These are phyloP conservation scores for Euphrasia arctica DNA, from an alignment of 305 asterid species.

Conservation along the genomic window DNA sequence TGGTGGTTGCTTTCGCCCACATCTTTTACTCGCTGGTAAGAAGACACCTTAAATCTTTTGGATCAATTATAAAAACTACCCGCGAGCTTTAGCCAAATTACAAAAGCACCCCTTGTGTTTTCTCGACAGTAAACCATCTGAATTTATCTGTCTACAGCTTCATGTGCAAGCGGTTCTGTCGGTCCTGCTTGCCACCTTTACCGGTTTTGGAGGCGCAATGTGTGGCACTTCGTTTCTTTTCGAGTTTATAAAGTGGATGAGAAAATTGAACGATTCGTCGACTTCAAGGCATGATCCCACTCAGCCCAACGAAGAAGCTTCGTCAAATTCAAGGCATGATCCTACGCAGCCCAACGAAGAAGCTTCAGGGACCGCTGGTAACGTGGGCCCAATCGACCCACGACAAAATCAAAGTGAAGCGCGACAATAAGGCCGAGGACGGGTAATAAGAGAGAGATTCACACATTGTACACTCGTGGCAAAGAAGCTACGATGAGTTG, in stretches of 20 bases:
- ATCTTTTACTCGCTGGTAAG: constrained; percentile 87
- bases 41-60: not conserved
- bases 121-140: not conserved
- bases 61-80: not conserved
- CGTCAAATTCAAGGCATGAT: too few relatives aligned
- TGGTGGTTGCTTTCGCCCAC: constrained; percentile 83
- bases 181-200: constrained; percentile 80
- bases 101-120: not conserved
- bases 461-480: not conserved
- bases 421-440: constrained; percentile 29
- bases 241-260: constrained; percentile 72
- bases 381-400: constrained; percentile 30
- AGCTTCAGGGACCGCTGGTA: constrained; percentile 29
- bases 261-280: constrained; percentile 34
- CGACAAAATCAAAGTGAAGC: constrained; percentile 31
- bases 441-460: not conserved
- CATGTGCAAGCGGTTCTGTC: constrained; percentile 76
- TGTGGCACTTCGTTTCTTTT: constrained; percentile 74
- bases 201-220: constrained; percentile 94
- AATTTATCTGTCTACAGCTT: constrained; percentile 45
- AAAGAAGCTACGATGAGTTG: not conserved
- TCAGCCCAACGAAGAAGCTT: too few relatives aligned
- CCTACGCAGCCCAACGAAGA: constrained; percentile 39
- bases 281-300: constrained; percentile 29
- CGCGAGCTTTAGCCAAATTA: not conserved